Conservation (phyloP, 768 basidiomycete species). For the Amanita thiersii region DNA sequence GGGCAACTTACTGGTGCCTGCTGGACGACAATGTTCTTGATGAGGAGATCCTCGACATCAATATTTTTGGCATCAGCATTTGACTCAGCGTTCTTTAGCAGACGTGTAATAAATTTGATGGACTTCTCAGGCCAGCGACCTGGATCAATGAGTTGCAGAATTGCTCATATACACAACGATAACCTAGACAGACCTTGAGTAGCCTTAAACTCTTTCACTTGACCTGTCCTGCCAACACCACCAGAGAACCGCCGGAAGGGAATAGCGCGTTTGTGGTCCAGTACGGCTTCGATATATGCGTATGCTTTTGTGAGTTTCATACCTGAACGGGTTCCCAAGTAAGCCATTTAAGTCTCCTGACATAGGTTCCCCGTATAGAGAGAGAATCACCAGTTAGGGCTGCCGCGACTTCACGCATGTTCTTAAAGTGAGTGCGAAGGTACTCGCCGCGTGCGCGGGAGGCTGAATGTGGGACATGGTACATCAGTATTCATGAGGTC, state of each 20-base stretch:
- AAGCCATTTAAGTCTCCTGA: background rate
- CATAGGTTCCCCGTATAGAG: conserved; percentile 4
- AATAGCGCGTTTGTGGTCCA: conserved; percentile 94
- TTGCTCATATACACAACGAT: background rate
- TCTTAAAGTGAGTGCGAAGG: conserved; percentile 99
- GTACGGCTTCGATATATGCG: conserved; percentile 86
- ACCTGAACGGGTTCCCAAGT: conserved; percentile 35
- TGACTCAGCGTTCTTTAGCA: conserved; percentile 98
- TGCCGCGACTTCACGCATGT: conserved; percentile 98
- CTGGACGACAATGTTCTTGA: conserved; percentile 97
- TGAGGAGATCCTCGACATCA: conserved; percentile 83
- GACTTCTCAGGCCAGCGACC: conserved; percentile 99
- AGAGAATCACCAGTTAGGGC: conserved; percentile 72
- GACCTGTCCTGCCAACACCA: conserved; percentile 89
- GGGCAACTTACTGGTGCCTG: conserved; percentile 88
- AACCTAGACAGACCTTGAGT: conserved; percentile 71
- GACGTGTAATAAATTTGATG: conserved; percentile 86
- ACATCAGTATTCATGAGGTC: conserved; percentile 13
- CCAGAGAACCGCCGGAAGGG: conserved; percentile 96
- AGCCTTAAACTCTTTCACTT: conserved; percentile 94
- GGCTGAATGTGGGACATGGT: conserved; percentile 41
- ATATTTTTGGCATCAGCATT: conserved; percentile 98
- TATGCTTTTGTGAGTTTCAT: conserved; percentile 93
- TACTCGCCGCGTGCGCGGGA: conserved; percentile 93
- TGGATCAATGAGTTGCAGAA: conserved; percentile 21